Evolutionary conservation across 768 basidiomycete species (phyloP), one percentile per base, ranked within the genome.

Genomic region (Agaricus sinodeliciosus): DNA sequence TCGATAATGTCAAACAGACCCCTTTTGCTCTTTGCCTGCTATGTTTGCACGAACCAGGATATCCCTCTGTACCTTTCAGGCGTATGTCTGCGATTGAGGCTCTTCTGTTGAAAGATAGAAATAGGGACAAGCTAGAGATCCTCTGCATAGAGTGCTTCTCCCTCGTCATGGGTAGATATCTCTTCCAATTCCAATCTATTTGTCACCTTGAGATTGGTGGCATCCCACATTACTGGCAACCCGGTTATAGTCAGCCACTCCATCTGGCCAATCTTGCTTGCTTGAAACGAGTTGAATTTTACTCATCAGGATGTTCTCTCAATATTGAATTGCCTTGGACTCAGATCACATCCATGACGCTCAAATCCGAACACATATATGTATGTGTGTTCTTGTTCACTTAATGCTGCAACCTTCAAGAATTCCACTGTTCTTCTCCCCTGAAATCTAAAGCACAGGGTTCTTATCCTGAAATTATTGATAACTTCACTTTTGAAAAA

Each of bases 301-400:
- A 19, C 15, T 37, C n/a, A 4, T 9, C n/a, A n/a, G 22, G 13
- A 5, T 25, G 11, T 9, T 16, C 28, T 22, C 27, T 12, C 13
- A 37, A 8, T 7, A 18, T 41, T 7, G 37, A 41, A 13, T 16
- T 49, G 11, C 48, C 48, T 31, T 49, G 48, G 48, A 27, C 18
- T 37, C 48, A 49, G n/a, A 49, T 49, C 9, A 49, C 9, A 6
- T 49, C 48, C 26, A 2, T 49, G 16, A 49, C 36, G 12, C 48
- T 49, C 39, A 40, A 16, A 7, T 41, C 12, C 16, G 27, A 26
- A 39, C 9, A 15, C 12, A 27, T 49, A 0, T 26, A 45, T 45
- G 25, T 27, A 15, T 45, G 43, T 11, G 27, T 27, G 11, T 45
- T 13, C 6, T 27, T 45, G 3, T 26, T 45, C 27, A 12, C 27